Conservation (phyloP, 164 flowering plant genomes). For the Kalanchoe fedtschenkoi region DNA sequence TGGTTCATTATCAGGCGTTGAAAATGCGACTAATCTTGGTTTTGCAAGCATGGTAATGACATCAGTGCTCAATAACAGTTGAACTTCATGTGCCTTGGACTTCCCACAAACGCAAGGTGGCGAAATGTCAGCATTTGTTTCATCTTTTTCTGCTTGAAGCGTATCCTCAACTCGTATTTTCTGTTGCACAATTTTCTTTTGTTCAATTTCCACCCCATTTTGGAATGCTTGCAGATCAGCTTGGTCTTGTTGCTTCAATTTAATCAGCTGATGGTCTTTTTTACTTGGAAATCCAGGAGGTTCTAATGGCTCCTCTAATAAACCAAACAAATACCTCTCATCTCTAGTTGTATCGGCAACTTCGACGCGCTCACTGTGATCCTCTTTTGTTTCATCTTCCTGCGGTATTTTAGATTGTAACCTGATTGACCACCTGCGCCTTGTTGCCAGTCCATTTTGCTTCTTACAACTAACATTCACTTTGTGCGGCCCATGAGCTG, state of each 20-base stretch:
- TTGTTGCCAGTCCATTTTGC: background rate
- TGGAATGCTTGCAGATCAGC: too few relatives aligned
- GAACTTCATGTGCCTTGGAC: too few relatives aligned
- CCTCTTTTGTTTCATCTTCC: background rate
- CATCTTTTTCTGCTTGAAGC: too few relatives aligned
- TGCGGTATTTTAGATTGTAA: background rate
- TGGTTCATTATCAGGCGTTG: too few relatives aligned
- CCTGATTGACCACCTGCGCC: background rate
- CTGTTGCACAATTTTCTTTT: too few relatives aligned
- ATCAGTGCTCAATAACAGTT: too few relatives aligned
- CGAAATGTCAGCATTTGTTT: too few relatives aligned
- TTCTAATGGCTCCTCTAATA: background rate
- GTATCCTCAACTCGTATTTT: too few relatives aligned
- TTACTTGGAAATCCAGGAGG: conserved; percentile 2
- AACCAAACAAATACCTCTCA: background rate
- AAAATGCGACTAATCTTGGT: too few relatives aligned
- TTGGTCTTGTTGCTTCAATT: background rate
- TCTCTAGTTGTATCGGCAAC: background rate
- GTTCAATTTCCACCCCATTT: too few relatives aligned
- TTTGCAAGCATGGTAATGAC: too few relatives aligned
- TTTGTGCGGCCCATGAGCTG: background rate
- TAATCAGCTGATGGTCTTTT: background rate
- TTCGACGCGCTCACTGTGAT: background rate
- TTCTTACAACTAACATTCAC: background rate
- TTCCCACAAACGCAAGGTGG: too few relatives aligned